Evolutionary conservation across 768 basidiomycete species (phyloP), one percentile per base, ranked within the genome.

Genomic region (Panaeolus cyanescens): DNA sequence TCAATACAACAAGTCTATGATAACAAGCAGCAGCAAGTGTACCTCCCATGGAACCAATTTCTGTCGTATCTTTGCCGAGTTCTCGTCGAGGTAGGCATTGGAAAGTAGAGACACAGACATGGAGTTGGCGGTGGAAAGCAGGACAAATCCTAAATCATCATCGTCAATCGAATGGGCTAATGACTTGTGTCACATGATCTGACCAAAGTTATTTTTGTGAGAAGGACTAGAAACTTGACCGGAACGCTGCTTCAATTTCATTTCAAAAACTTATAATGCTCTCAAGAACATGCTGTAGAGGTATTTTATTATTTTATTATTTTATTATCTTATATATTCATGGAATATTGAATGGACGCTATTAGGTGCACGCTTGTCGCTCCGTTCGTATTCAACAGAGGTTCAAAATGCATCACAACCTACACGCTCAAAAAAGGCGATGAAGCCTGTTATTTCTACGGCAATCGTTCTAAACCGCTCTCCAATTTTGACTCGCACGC

Each of bases 11-110:
- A 36, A 33, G 3, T 56, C 53, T 15, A 22, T 25, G 56, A 37
- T 17, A 32, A 15, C 10, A 39, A 13, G 59, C 28, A 10, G 60
- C 53, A 55, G 5, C 2, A 9, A 5, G 40, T 79, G 61, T 60
- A 96, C 96, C 89, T 97, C 95, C 96, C 96, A 99, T 65, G 95
- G 95, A 9, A 97, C 93, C 1, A 90, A 88, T 74, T 96, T 97
- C 7, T 90, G 84, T 67, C 91, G 84, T 63, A 96, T 94, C 81
- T 96, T 96, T 56, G 88, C 82, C 7, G 93, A 91, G 68, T 81
- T 85, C 66, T 96, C 95, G 65, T 95, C 92, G 63, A 99, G 86
- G 79, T 90, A 95, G 2, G 86, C 73, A 68, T 90, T 94, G 22
- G 90, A 89, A 32, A 95, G 89, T 58, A 93, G 83, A 54, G 86